Evolutionary conservation across 2,329 filamentous ascomycete species (phyloP).

Genomic region (Geosmithia morbida): DNA sequence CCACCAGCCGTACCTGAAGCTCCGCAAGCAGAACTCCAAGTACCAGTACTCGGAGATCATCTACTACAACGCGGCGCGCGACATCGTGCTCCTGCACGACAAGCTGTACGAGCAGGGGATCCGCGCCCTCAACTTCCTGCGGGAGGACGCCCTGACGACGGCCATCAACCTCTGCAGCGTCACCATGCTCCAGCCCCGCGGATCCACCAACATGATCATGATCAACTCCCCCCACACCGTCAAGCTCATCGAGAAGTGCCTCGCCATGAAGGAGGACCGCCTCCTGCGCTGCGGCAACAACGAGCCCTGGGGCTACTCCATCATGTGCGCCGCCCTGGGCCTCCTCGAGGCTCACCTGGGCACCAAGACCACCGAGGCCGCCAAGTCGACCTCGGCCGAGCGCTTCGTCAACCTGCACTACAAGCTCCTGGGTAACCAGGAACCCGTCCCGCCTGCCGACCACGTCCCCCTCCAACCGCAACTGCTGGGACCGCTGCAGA

Average conservation of each 20-base stretch:
- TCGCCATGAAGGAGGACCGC: conserved; percentile 45
- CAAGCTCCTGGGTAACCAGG: conserved; percentile 39
- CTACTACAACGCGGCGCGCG: conserved; percentile 47
- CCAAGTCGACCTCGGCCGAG: conserved; percentile 44
- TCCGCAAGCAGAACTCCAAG: conserved; percentile 43
- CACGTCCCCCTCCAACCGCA: conserved; percentile 5
- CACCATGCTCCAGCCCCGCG: conserved; percentile 43
- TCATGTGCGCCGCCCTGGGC: conserved; percentile 46
- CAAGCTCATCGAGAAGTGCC: conserved; percentile 45
- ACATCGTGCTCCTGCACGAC: conserved; percentile 47
- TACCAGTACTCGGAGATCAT: conserved; percentile 50
- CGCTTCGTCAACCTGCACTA: conserved; percentile 45
- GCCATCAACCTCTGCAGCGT: conserved; percentile 48
- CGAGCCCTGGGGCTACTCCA: conserved; percentile 49
- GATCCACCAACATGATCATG: conserved; percentile 47
- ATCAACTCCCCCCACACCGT: conserved; percentile 45
- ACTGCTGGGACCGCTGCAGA: not conserved
- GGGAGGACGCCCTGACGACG: conserved; percentile 44
- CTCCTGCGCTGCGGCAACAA: conserved; percentile 48
- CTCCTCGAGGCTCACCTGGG: conserved; percentile 44
- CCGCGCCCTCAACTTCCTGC: conserved; percentile 42
- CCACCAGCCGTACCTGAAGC: conserved; percentile 45
- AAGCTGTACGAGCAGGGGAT: conserved; percentile 44
- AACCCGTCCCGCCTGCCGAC: conserved; percentile 22
- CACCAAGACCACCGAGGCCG: conserved; percentile 38